Percentiles rank a stretch among this genome's conserved stretches.
phyloP scores from a whole-genome alignment of 176 grass and related monocot species.

The Sorghum bicolor region DNA sequence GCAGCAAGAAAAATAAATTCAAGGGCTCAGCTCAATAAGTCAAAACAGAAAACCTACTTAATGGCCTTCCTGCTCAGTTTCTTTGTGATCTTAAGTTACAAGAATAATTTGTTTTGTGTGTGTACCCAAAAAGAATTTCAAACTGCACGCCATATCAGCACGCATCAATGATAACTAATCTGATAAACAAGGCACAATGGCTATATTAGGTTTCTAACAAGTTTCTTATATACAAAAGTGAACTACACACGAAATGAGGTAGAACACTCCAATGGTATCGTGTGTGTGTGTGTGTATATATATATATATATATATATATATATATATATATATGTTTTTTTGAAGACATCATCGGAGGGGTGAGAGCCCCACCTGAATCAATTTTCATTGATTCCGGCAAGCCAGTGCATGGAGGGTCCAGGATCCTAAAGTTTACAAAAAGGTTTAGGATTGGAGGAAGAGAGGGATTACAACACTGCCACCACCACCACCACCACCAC shows the following conservation, averaged over 20 bases:
- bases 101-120: constrained; percentile 5
- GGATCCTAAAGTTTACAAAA: no score
- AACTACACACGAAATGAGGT: not conserved
- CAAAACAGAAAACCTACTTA: not conserved
- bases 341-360: no score
- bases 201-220: not conserved
- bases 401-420: no score
- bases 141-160: not conserved
- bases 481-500: no score
- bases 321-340: no score
- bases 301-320: not conserved
- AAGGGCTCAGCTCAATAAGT: constrained; percentile 9
- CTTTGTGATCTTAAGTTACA: not conserved
- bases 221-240: constrained; percentile 1
- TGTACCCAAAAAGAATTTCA: not conserved
- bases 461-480: no score
- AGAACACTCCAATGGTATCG: not conserved
- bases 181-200: not conserved
- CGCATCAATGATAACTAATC: not conserved
- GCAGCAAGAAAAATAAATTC: constrained; percentile 23
- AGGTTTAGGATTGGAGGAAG: no score
- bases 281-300: no score
- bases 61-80: not conserved
- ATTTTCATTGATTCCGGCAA: no score
- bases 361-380: no score